Evolutionary conservation across 495 filamentous ascomycete species (phyloP), one percentile per base, ranked within the genome.

Genomic region (Penicillium manginii): DNA sequence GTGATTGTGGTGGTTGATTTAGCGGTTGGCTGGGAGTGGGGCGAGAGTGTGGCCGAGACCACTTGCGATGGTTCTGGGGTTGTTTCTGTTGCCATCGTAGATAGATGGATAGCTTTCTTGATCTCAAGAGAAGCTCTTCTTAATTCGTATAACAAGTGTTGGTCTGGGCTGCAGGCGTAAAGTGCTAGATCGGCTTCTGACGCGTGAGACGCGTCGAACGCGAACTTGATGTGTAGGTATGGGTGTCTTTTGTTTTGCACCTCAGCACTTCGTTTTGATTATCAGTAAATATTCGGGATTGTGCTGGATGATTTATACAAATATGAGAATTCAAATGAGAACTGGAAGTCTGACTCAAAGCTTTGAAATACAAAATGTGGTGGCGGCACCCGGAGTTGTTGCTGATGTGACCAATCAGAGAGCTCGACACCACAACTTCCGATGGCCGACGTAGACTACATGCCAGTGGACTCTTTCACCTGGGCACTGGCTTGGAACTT

Each of bases 321-420:
- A 19, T 14, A 35, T 12, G 18, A 18, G 17, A 29, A 1, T 29
- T 29, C 3, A 29, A 7, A 29, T 0, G 26, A 29, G 26, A 29
- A n/a, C n/a, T n/a, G n/a, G n/a, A n/a, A 29, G 6, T 29, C 26
- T 29, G 26, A 29, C 26, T 33, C n/a, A 33, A 14, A 52, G 29
- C 4, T 35, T 48, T 52, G 22, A 50, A 50, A 40, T 37, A 53
- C 39, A 19, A 21, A 49, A 49, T 47, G 26, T 29, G 9, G 33
- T 18, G 23, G 31, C 48, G 23, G 22, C 32, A 12, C 11, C 7
- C 6, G 14, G 42, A n/a, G 60, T 65, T 67, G 69, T 51, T 66
- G 18, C 62, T 22, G 56, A 73, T 64, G 60, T 73, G 69, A 32
- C 71, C 64, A 73, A 73, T 73, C 67, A 72, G 57, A 50, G 40